Percentiles rank a stretch among this genome's conserved stretches.
Conservation (phyloP, 257 asterid species). For the Coffea canephora region DNA sequence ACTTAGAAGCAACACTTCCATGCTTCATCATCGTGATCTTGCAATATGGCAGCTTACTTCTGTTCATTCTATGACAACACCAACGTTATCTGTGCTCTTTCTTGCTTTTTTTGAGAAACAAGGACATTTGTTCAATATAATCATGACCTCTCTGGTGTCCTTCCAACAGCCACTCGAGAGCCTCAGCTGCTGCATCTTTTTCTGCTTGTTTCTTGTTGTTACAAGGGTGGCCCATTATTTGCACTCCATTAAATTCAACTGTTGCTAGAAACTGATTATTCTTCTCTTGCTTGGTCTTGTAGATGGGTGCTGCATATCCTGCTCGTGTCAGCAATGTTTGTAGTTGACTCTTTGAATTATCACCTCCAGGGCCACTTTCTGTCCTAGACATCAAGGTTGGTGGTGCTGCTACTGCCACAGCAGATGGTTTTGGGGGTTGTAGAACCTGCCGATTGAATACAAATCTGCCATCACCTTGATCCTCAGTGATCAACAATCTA, state of each 20-base stretch:
- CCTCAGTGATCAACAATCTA: conserved; percentile 72
- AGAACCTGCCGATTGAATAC: conserved; percentile 55
- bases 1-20: not conserved
- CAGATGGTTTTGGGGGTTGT: conserved; percentile 35
- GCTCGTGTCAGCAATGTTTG: conserved; percentile 88
- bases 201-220: conserved; percentile 93
- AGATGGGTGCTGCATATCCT: conserved; percentile 65
- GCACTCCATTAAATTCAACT: conserved; percentile 69
- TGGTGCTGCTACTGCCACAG: conserved; percentile 28
- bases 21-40: conserved; percentile 13
- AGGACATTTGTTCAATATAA: conserved; percentile 56
- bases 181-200: conserved; percentile 89
- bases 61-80: conserved; percentile 2
- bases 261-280: conserved; percentile 62
- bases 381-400: conserved; percentile 32
- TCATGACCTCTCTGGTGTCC: conserved; percentile 41
- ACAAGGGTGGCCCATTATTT: conserved; percentile 73
- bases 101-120: conserved; percentile 81
- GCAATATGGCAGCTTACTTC: not conserved
- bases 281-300: conserved; percentile 60
- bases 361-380: conserved; percentile 90
- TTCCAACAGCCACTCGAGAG: conserved; percentile 79
- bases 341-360: conserved; percentile 84
- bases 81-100: conserved; percentile 46
- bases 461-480: conserved; percentile 65